Percentiles rank a stretch among this genome's conserved stretches.
Evolutionary conservation across 495 filamentous ascomycete species (phyloP).

Genomic region (Polyplosphaeria fusca): DNA sequence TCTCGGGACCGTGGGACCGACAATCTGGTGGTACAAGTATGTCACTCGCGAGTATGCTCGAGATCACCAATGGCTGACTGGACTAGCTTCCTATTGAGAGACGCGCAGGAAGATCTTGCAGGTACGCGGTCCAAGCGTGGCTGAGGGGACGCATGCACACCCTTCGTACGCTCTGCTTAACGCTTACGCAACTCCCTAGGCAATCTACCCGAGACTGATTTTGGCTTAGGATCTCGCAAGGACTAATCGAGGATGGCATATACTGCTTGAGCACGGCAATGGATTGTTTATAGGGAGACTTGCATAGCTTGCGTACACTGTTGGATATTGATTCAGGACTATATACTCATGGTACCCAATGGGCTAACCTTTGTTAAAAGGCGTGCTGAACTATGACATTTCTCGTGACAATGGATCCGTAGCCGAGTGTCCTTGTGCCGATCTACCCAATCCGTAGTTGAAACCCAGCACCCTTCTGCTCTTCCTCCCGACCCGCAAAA

Average conservation of each 20-base stretch:
- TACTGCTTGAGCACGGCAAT: background rate
- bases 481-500: slow-evolving; percentile 67
- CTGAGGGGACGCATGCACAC: background rate
- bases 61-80: background rate
- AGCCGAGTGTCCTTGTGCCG: no score
- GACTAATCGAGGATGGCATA: no score
- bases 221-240: slow-evolving; percentile 6
- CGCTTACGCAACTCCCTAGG: slow-evolving; percentile 16
- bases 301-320: background rate
- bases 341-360: background rate
- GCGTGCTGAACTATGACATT: no score
- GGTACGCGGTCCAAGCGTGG: slow-evolving; percentile 30
- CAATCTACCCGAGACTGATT: slow-evolving; percentile 16
- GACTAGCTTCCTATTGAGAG: slow-evolving; percentile 70
- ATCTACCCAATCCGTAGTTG: slow-evolving; percentile 59
- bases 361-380: background rate
- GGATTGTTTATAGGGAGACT: background rate
- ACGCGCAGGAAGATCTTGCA: slow-evolving; percentile 64
- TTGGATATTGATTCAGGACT: background rate
- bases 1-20: slow-evolving; percentile 83
- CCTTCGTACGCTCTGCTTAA: background rate
- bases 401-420: no score
- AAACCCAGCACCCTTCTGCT: slow-evolving; percentile 78
- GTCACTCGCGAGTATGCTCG: slow-evolving; percentile 42
- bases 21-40: slow-evolving; percentile 93